Conservation (phyloP, 306 rosid genomes). For the Vigna mungo region DNA sequence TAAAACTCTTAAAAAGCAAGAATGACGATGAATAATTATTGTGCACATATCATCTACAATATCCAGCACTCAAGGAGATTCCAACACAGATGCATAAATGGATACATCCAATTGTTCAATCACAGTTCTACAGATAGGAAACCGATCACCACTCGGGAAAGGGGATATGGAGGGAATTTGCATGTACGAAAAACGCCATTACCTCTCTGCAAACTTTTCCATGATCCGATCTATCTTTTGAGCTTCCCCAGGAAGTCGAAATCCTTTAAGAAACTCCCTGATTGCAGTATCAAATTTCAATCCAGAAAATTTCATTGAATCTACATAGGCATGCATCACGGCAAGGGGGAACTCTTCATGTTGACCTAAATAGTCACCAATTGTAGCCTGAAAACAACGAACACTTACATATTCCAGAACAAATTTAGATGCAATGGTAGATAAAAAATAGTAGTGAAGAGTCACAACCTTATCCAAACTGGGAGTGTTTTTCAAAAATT, state of each 20-base stretch:
- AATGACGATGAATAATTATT: slow-evolving; percentile 12
- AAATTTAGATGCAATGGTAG: slow-evolving; percentile 40
- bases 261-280: slow-evolving; percentile 98
- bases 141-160: slow-evolving; percentile 8
- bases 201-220: slow-evolving; percentile 99
- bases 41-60: slow-evolving; percentile 16
- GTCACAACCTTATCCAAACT: slow-evolving; percentile 85
- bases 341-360: slow-evolving; percentile 99
- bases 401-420: slow-evolving; percentile 38
- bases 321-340: slow-evolving; percentile 98
- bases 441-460: slow-evolving; percentile 39
- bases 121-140: slow-evolving; percentile 37
- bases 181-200: slow-evolving; percentile 25
- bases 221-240: slow-evolving; percentile 98
- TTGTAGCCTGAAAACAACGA: slow-evolving; percentile 74
- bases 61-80: slow-evolving; percentile 17
- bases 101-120: slow-evolving; percentile 2
- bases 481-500: slow-evolving; percentile 84
- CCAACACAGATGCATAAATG: slow-evolving; percentile 35
- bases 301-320: slow-evolving; percentile 87
- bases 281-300: slow-evolving; percentile 94
- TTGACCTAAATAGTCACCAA: slow-evolving; percentile 98
- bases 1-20: slow-evolving; percentile 26
- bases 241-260: slow-evolving; percentile 99
- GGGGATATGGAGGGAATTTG: slow-evolving; percentile 38